Evolutionary conservation across 768 basidiomycete genomes (phyloP).

Genomic region (Podaxis rugospora): DNA sequence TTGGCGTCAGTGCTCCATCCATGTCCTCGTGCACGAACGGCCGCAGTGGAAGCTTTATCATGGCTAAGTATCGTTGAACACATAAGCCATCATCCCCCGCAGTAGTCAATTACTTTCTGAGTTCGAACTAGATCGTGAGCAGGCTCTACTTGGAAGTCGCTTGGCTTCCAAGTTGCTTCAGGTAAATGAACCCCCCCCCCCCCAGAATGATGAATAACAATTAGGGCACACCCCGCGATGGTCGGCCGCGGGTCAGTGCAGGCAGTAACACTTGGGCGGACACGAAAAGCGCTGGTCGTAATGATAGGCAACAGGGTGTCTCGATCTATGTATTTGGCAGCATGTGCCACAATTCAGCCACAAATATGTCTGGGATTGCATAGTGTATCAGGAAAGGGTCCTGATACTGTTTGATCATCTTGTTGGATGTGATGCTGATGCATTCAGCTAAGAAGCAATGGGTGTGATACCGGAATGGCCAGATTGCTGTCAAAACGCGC

Average conservation of each 20-base stretch:
- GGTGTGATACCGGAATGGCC: too few relatives aligned
- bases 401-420: background rate
- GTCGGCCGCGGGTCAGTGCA: background rate
- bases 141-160: background rate
- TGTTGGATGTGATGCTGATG: background rate
- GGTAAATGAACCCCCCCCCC: too few relatives aligned
- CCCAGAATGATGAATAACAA: background rate
- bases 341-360: background rate
- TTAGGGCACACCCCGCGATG: background rate
- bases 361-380: background rate
- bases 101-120: background rate
- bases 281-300: background rate
- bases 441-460: too few relatives aligned
- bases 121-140: background rate
- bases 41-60: too few relatives aligned
- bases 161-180: background rate
- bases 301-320: background rate
- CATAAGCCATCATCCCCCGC: too few relatives aligned
- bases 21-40: too few relatives aligned
- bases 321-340: background rate
- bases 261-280: background rate
- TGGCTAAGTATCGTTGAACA: too few relatives aligned
- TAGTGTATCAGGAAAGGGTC: slow-evolving; percentile 9
- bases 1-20: too few relatives aligned
- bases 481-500: background rate